Evolutionary conservation across 2,329 filamentous ascomycete genomes (phyloP).

Genomic region (Alternaria solani): DNA sequence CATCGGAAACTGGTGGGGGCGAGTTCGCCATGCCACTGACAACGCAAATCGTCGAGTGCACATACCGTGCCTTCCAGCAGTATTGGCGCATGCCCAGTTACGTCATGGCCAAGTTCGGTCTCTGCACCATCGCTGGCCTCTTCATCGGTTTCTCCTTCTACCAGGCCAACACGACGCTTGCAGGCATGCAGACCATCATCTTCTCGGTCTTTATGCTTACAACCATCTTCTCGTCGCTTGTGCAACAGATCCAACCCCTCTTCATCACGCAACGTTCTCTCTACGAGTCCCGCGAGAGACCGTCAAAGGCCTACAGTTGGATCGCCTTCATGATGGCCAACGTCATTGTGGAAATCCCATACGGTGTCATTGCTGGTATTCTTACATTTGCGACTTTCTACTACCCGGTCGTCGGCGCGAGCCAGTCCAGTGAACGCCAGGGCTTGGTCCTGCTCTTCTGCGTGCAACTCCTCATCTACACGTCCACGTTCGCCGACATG

Average conservation of each 20-base stretch:
- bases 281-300: slow-evolving; percentile 67
- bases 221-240: slow-evolving; percentile 55
- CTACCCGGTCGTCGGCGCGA: slow-evolving; percentile 59
- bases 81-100: slow-evolving; percentile 58
- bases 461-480: slow-evolving; percentile 74
- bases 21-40: slow-evolving; percentile 57
- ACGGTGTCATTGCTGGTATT: slow-evolving; percentile 67
- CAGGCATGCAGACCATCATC: slow-evolving; percentile 57
- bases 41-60: slow-evolving; percentile 47
- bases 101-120: slow-evolving; percentile 46
- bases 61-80: slow-evolving; percentile 55
- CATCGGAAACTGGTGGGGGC: slow-evolving; percentile 45
- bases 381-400: slow-evolving; percentile 73
- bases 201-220: slow-evolving; percentile 62
- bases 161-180: slow-evolving; percentile 45
- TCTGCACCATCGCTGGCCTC: slow-evolving; percentile 37
- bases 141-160: slow-evolving; percentile 56
- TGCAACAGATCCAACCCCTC: slow-evolving; percentile 66
- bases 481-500: slow-evolving; percentile 76
- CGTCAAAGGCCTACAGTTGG: slow-evolving; percentile 79
- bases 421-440: slow-evolving; percentile 58
- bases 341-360: slow-evolving; percentile 76
- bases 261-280: slow-evolving; percentile 67
- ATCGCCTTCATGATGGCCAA: slow-evolving; percentile 75
- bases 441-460: slow-evolving; percentile 69